phyloP scores from a whole-genome alignment of 768 basidiomycete species.

The Suillus luteus region DNA sequence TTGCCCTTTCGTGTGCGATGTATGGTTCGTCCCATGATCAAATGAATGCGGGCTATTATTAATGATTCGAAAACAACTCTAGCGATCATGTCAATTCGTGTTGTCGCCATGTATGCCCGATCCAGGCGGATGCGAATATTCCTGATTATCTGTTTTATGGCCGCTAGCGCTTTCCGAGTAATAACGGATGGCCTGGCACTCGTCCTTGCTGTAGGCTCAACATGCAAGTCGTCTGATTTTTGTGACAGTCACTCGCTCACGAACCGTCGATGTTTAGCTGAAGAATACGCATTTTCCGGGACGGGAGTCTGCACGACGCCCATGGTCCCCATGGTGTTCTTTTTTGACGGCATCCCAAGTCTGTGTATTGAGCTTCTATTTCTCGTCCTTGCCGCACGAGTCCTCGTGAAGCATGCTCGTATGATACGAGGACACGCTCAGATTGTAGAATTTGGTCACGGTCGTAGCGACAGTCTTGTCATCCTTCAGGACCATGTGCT shows the following conservation, averaged over 20 bases:
- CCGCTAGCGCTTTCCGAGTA: neutral
- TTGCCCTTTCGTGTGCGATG: neutral
- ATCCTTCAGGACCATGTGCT: constrained; percentile 1
- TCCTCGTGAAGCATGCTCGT: neutral
- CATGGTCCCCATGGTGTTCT: neutral
- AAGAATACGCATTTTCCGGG: neutral
- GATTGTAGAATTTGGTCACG: neutral
- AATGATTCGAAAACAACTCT: neutral
- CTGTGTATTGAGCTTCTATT: constrained; percentile 1
- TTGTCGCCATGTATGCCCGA: neutral
- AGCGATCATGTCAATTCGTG: constrained; percentile 6
- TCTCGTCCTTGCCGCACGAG: neutral
- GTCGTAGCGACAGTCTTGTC: neutral
- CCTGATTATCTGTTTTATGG: neutral
- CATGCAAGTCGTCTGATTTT: neutral
- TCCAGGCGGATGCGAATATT: neutral
- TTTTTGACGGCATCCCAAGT: constrained; percentile 3
- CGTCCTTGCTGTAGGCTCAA: neutral
- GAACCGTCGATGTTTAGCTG: neutral
- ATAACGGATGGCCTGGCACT: neutral
- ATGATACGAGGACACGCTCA: neutral
- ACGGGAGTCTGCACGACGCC: neutral
- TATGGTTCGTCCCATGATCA: neutral
- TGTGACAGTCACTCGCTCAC: neutral
- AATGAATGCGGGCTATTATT: neutral